These are phyloP conservation scores for Colletotrichum spinosum DNA, from an alignment of 2,329 filamentous ascomycete genomes.

Conservation along the genomic window DNA sequence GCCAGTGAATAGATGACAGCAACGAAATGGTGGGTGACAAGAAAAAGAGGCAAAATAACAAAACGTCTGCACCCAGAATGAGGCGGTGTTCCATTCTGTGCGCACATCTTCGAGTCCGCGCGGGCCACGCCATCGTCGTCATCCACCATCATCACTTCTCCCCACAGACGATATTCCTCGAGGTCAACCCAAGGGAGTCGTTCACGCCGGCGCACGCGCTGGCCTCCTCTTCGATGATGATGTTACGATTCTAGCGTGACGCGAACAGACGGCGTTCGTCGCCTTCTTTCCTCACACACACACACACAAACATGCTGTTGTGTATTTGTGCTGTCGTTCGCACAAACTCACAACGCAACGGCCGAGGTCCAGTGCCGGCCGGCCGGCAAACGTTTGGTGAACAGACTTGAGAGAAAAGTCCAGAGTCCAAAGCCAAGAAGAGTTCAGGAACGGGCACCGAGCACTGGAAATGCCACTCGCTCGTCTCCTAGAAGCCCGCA, in stretches of 20 bases:
- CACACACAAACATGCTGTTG: neutral
- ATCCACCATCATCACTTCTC: neutral
- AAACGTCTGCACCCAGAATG: neutral
- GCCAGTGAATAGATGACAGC: neutral
- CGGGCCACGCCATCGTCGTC: conserved; percentile 2
- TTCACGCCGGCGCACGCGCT: no score
- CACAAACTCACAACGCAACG: conserved; percentile 4
- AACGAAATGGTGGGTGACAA: neutral
- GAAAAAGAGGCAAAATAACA: neutral
- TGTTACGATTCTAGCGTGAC: conserved; percentile 5
- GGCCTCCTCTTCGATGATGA: neutral
- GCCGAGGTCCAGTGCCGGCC: no score
- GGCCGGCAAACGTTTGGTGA: no score
- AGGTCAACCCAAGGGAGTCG: no score
- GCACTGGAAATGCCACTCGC: conserved; percentile 1
- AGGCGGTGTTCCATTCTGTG: neutral
- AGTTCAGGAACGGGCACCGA: conserved; percentile 14
- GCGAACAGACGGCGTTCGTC: conserved; percentile 26
- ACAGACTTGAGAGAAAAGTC: no score
- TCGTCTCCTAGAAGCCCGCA: no score
- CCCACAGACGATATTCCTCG: neutral
- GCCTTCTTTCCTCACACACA: conserved; percentile 3
- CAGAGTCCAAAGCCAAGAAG: no score
- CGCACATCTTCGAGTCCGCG: neutral
- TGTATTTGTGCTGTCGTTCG: conserved; percentile 7